These are phyloP conservation scores for Nicotiana tabacum DNA, from an alignment of 257 asterid genomes.

Conservation along the genomic window DNA sequence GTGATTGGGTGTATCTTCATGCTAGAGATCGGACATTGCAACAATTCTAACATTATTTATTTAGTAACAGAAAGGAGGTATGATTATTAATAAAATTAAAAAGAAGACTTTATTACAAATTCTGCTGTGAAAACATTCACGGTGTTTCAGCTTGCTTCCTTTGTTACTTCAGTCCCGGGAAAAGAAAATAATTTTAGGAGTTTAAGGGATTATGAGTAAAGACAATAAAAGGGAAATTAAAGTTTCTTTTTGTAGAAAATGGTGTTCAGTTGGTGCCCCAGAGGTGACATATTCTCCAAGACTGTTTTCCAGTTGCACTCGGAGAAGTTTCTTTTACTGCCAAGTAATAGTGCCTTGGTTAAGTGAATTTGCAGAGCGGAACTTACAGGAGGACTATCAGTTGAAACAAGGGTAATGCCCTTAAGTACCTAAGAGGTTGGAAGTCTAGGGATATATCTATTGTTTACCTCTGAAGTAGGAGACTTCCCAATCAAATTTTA, in stretches of 20 bases:
- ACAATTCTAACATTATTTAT: not conserved
- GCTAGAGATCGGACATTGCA: not conserved
- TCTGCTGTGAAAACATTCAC: not conserved
- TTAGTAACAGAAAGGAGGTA: not conserved
- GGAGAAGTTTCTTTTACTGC: not conserved
- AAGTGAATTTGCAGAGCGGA: not conserved
- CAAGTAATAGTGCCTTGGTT: not conserved
- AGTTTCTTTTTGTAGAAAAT: not conserved
- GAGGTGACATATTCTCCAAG: not conserved
- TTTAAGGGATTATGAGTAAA: not conserved
- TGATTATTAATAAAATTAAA: not conserved
- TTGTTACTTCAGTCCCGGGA: not conserved
- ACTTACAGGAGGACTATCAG: slow-evolving; percentile 1
- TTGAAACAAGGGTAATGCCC: not conserved
- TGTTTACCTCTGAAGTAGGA: slow-evolving; percentile 5
- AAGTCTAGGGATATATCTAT: not conserved
- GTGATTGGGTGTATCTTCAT: not conserved
- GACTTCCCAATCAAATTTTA: not conserved
- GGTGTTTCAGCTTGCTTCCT: not conserved
- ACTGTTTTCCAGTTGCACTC: slow-evolving; percentile 3
- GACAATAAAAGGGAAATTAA: not conserved
- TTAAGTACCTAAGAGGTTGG: not conserved
- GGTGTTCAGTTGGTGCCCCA: not conserved
- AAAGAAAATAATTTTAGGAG: not conserved
- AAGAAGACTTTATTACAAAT: not conserved